Evolutionary conservation across 768 basidiomycete species (phyloP), one percentile per base, ranked within the genome.

Genomic region (Boletus rex-veris): DNA sequence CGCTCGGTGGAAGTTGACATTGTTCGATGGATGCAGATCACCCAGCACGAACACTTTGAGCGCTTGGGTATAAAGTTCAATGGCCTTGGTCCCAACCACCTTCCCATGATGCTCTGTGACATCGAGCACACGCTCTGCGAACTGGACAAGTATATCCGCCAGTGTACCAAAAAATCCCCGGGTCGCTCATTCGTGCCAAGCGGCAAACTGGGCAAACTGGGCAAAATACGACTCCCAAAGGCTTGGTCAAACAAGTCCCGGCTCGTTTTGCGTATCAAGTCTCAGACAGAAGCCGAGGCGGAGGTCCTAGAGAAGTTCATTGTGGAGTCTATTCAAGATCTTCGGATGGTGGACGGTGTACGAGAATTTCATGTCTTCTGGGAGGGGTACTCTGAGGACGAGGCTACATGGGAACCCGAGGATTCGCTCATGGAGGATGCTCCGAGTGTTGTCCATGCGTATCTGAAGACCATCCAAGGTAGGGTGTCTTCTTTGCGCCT

Each of bases 101-200:
- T 80, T 12, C 79, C 80, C 7, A 81, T 86, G 75, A 76, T 78
- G 59, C 71, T 89, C 45, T 80, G 83, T 36, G 90, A 92, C 65
- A 73, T 91, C 49, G 90, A 92, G 71, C 90, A 92, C 65, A 75
- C 83, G 1, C 70, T 91, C 15, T 92, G 90, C 70, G 90, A 92
- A 65, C 75, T 86, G 42, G 86, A 90, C 71, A 88, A 90, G 64
- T 91, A 90, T 62, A 75, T 82, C 39, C 84, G 88, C 43, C 64
- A 59, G 53, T 70, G 61, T 35, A 35, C n/a, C 30, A 36, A 58
- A 10, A 71, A 62, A 41, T 59, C 65, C 19, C 52, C 50, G 21
- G 74, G 80, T 41, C 73, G 74, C 12, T 50, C 54, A 0, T 85
- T 78, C 58, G 63, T 58, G 11, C 60, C 75, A 5, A 66, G 68